Base-by-base conservation (phyloP, 352 stramenopile genomes). In the Blastocystis sp. region DNA sequence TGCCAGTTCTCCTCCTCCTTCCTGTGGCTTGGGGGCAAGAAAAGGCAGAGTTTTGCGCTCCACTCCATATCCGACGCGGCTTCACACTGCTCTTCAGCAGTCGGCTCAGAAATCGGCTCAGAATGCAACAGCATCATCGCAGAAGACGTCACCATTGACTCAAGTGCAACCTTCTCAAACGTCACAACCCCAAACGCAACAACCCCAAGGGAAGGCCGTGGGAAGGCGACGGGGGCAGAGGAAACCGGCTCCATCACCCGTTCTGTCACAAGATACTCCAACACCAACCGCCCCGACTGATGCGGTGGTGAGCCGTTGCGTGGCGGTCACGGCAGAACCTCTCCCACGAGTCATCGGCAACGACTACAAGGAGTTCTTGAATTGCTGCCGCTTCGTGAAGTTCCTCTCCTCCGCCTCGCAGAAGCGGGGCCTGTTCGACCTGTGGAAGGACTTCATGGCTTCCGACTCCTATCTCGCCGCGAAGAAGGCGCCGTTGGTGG, bases 311-410 rank as follows among this genome's bases (percentile, higher is more conserved):
- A 14, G 6, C 0, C 48, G 48, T 0, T 57, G 6, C 0, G 6
- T 57, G 6, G 48, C 48, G 14, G 48, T 57, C 6, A 57, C 48
- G 6, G 6, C 6, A 57, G 48, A 57, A 57, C 48, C 48, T 14
- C 48, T 57, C 48, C 48, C 48, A 7, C 6, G 14, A 57, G 48
- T 57, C 6, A 7, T 57, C 48, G 14, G 48, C 6, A 65, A 65
- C 19, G 19, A 65, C 19, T 34, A 74, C 40, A 74, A 52, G 24
- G 64, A 74, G 42, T 74, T 74, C 64, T 43, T 52, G 40, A 74
- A 74, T 21, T 74, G 64, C 24, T 74, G 64, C 34, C 64, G 64
- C 17, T 74, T 74, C 34, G 40, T 74, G 40, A 28, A 38, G 42
- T 52, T 38, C 6, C 7, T 38, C 10, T 3, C 21, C 14, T n/a